A percentile compares a stretch with the other conserved stretches of the same genome.
Evolutionary conservation across 2,329 filamentous ascomycete species (phyloP).

Genomic region (Curvularia verruculosa): DNA sequence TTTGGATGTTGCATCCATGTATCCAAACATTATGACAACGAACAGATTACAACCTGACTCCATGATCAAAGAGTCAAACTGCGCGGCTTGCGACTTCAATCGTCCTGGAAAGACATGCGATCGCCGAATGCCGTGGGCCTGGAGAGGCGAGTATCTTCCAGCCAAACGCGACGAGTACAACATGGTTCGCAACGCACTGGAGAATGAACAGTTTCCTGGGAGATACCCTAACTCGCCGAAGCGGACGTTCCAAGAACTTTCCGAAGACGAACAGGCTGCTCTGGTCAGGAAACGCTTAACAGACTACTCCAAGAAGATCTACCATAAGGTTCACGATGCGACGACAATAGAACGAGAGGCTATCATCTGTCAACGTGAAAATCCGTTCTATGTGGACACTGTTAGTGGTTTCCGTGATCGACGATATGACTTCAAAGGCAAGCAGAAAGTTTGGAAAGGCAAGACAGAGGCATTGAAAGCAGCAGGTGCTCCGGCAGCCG

Average conservation of each 20-base stretch:
- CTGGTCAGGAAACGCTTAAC: conserved; percentile 86
- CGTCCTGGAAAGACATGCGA: conserved; percentile 97
- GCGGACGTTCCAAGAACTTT: conserved; percentile 80
- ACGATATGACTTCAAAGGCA: conserved; percentile 97
- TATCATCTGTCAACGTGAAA: conserved; percentile 97
- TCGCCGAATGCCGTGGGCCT: conserved; percentile 91
- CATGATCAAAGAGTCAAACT: conserved; percentile 97
- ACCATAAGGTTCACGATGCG: conserved; percentile 97
- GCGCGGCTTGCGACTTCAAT: conserved; percentile 98
- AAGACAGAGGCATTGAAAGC: conserved; percentile 88
- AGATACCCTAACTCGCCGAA: conserved; percentile 72
- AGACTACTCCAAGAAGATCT: conserved; percentile 96
- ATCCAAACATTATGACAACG: conserved; percentile 99
- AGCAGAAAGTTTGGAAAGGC: conserved; percentile 98
- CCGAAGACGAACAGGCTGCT: conserved; percentile 78
- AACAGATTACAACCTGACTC: conserved; percentile 97
- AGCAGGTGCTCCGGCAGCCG: conserved; percentile 73
- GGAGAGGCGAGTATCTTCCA: conserved; percentile 96
- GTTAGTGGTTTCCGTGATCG: conserved; percentile 96
- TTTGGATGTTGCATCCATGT: conserved; percentile 98
- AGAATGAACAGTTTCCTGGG: conserved; percentile 91
- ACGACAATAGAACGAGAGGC: conserved; percentile 92
- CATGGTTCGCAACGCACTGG: conserved; percentile 91
- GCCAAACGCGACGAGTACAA: conserved; percentile 98
- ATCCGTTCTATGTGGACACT: conserved; percentile 97